Base-by-base conservation (phyloP, 2,329 filamentous ascomycete genomes). In the Pyrenophora teres region DNA sequence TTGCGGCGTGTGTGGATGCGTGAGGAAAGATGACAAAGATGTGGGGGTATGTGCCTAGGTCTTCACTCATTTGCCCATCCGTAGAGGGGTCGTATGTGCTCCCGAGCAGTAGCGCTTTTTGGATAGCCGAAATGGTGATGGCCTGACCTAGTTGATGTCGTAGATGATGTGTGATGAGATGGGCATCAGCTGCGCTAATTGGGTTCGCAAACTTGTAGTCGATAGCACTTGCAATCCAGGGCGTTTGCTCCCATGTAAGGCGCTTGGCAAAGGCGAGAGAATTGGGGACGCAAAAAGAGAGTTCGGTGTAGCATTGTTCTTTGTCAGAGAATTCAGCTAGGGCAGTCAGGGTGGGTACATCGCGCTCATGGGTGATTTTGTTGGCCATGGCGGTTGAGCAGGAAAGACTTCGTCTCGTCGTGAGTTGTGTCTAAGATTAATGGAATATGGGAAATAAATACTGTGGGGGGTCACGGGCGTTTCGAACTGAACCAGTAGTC, bases 211-310 rank as follows among this genome's bases (percentile, higher is more conserved):
- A 35, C 5, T 16, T 39, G 3, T 13, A 1, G 21, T 43, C 18
- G 30, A 52, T 6, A 2, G 15, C 31, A 6, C 40, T 44, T 10
- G 10, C 13, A 7, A 55, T 50, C 57, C 57, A 62, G 19, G 61
- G 54, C 4, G 59, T 64, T 54, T 63, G 61, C 38, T 64, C 56
- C 61, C 56, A 65, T 25, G 56, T 59, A 5, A 64, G 40, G 30
- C 55, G 52, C 38, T 65, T 64, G 40, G 59, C 50, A 36, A 63
- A 55, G 9, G 57, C 56, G 3, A 64, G 56, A 18, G 59, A 62
- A 7, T 50, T 57, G 10, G 60, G 37, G 19, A 60, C 16, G 13
- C 49, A 54, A 54, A 60, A 65, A 21, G 61, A 65, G 15, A 59
- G 46, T 8, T 49, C 39, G 18, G 35, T 44, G 23, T 21, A 40